These are phyloP conservation scores for Amanita thiersii DNA, from an alignment of 768 basidiomycete genomes.

Conservation along the genomic window DNA sequence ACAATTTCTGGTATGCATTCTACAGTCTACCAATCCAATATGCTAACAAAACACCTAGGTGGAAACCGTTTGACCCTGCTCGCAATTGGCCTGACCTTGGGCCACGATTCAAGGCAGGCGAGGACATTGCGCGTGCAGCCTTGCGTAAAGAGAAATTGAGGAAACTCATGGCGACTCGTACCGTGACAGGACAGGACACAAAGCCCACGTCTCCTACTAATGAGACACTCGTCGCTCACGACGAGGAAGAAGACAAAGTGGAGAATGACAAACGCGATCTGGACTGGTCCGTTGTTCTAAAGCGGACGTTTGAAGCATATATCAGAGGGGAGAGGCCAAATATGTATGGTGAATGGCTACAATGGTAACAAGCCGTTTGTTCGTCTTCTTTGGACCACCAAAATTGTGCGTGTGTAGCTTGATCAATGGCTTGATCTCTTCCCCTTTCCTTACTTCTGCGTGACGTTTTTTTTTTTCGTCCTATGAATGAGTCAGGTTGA, in stretches of 20 bases:
- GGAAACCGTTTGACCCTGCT: slow-evolving; percentile 84
- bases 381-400: neutral
- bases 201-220: neutral
- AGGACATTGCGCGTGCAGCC: slow-evolving; percentile 49
- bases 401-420: neutral
- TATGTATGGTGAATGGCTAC: slow-evolving; percentile 81
- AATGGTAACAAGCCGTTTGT: slow-evolving; percentile 22
- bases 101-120: slow-evolving; percentile 63
- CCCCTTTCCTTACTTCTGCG: neutral
- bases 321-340: slow-evolving; percentile 83
- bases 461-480: neutral
- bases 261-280: slow-evolving; percentile 67
- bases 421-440: neutral
- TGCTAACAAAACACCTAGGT: slow-evolving; percentile 41
- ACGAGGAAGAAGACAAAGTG: slow-evolving; percentile 25
- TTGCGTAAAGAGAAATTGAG: slow-evolving; percentile 13
- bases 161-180: neutral
- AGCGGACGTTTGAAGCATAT: slow-evolving; percentile 92
- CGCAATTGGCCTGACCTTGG: slow-evolving; percentile 93
- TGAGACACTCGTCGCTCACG: neutral
- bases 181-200: neutral
- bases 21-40: neutral
- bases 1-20: slow-evolving; percentile 73
- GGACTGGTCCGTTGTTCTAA: slow-evolving; percentile 83
- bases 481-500: neutral